Percentiles rank a stretch among this genome's conserved stretches.
Evolutionary conservation across 2,329 filamentous ascomycete species (phyloP).

Genomic region (Colletotrichum cordylinicola): DNA sequence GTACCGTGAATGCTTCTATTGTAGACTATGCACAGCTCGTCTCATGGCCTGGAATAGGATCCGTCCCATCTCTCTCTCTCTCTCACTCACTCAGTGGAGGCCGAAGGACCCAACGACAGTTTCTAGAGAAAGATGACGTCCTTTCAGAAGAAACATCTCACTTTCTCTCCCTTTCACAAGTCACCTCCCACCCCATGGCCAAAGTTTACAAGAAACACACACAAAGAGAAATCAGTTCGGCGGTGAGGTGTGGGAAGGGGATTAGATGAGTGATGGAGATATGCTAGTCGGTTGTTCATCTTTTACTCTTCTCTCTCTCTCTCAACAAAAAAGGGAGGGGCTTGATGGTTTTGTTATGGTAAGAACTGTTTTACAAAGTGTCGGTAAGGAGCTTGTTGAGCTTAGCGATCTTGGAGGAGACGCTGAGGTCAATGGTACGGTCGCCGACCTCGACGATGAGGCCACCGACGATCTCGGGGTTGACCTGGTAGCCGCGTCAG

Average conservation of each 20-base stretch:
- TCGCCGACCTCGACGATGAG: slow-evolving; percentile 96
- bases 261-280: background rate
- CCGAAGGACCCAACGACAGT: background rate
- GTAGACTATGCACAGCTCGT: slow-evolving; percentile 14
- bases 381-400: slow-evolving; percentile 99
- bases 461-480: slow-evolving; percentile 92
- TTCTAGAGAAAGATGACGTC: background rate
- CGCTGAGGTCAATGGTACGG: slow-evolving; percentile 96
- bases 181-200: background rate
- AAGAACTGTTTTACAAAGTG: slow-evolving; percentile 76
- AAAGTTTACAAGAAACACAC: slow-evolving; percentile 21
- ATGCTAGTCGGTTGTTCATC: slow-evolving; percentile 11
- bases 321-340: background rate
- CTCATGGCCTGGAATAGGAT: background rate
- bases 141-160: background rate
- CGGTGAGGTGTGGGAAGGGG: background rate
- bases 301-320: background rate
- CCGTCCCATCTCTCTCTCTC: background rate
- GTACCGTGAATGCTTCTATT: slow-evolving; percentile 21
- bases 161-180: background rate
- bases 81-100: background rate
- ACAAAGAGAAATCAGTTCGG: slow-evolving; percentile 1
- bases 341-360: background rate
- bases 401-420: slow-evolving; percentile 92
- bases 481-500: slow-evolving; percentile 64